Base-by-base conservation (phyloP, 768 basidiomycete genomes). In the Sporobolomyces phaffii region DNA sequence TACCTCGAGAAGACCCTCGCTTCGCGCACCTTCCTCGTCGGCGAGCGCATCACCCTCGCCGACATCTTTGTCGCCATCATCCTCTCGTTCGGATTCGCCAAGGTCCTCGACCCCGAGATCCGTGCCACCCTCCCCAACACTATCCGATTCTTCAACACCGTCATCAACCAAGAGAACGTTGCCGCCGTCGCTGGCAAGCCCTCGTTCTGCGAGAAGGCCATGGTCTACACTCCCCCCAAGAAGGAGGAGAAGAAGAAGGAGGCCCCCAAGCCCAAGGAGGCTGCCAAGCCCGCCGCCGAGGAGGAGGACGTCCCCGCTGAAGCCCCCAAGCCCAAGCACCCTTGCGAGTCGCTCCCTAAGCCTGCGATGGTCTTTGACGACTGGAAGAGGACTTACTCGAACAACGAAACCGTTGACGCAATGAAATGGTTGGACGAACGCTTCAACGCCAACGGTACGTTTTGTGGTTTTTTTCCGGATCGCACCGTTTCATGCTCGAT, bases 371-470 rank as follows among this genome's bases (percentile, higher is more conserved):
- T 59, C 36, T 41, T 70, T 2, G 69, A 70, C 57, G 65, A 67
- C 8, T 85, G 90, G 79, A 91, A 91, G 81, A 85, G 91, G 62
- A 87, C 89, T 48, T 99, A 98, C 83, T 96, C 92, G 75, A 98
- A 97, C 87, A 86, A 87, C 78, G 92, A 97, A n/a, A 97, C 93
- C 43, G 86, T 89, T 60, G 92, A 89, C 69, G 78, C 91, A 56
- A 75, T 99, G 43, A 91, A 96, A 78, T 98, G 94, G 96, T 87
- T 99, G 85, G 93, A 96, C 82, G 78, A 91, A 78, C 86, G 96
- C 90, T 93, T 73, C 62, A 88, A 80, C 51, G 7, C 13, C 15
- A 52, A 74, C 62, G 88, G 52, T 54, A 11, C 4, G 52, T 40
- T 9, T 51, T 31, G 5, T n/a, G n/a, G n/a, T n/a, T n/a, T n/a